Conservation (phyloP, 257 asterid species). For the Ballota nigra region DNA sequence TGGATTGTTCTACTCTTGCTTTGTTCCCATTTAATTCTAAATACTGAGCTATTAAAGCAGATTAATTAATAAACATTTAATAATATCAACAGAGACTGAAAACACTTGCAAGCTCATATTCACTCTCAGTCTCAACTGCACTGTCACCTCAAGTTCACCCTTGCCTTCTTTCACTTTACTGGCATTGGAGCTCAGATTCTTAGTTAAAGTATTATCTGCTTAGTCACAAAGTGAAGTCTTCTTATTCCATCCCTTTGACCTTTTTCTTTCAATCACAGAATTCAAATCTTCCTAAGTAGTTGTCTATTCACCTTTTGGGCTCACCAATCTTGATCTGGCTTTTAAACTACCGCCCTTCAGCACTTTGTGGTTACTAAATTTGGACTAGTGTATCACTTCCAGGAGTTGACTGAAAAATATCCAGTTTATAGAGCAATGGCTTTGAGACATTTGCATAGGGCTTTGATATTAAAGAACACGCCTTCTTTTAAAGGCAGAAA, state of each 20-base stretch:
- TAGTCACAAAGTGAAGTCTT: not conserved
- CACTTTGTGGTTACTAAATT: not conserved
- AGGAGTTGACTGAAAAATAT: constrained; percentile 10
- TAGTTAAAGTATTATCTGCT: not conserved
- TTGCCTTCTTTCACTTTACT: not conserved
- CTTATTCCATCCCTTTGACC: not conserved
- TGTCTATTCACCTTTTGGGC: not conserved
- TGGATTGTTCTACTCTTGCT: not conserved
- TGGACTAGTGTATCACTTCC: not conserved
- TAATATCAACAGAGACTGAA: not conserved
- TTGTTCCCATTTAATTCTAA: not conserved
- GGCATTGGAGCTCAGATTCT: not conserved
- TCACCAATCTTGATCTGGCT: not conserved
- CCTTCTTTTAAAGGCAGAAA: not conserved
- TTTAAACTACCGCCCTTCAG: not conserved
- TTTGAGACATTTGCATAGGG: constrained; percentile 17
- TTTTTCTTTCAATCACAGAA: not conserved
- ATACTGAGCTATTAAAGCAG: not conserved
- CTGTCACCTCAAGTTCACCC: not conserved
- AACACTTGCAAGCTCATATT: not conserved
- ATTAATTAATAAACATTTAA: not conserved
- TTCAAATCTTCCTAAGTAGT: not conserved
- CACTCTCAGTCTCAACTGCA: not conserved
- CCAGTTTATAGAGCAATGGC: constrained; percentile 3
- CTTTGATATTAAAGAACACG: not conserved